Evolutionary conservation across 768 basidiomycete species (phyloP).

Genomic region (Boletus vinaceobasis): DNA sequence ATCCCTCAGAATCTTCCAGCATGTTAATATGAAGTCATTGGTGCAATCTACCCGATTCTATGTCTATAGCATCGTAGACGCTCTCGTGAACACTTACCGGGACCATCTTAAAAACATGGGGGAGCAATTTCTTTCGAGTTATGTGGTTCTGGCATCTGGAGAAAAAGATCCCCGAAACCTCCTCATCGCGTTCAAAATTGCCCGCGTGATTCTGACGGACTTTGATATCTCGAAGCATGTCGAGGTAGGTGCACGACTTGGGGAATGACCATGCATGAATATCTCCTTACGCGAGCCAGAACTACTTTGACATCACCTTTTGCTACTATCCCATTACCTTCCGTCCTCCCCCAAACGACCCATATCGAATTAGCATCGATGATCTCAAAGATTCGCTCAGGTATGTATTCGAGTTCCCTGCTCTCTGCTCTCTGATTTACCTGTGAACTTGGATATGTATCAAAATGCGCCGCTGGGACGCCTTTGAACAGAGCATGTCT

Average conservation of each 20-base stretch:
- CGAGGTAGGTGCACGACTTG: conserved; percentile 56
- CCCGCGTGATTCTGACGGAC: conserved; percentile 80
- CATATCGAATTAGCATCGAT: conserved; percentile 86
- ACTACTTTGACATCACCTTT: conserved; percentile 91
- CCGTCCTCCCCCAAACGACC: conserved; percentile 89
- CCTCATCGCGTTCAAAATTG: conserved; percentile 84
- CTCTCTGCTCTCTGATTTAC: not conserved
- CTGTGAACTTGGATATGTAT: not conserved
- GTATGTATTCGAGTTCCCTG: conserved; percentile 33
- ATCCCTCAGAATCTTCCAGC: conserved; percentile 57
- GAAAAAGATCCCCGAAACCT: conserved; percentile 98
- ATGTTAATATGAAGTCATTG: conserved; percentile 79
- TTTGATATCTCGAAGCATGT: conserved; percentile 74
- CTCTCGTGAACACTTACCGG: conserved; percentile 35
- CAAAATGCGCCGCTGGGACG: not conserved
- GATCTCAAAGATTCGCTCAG: conserved; percentile 74
- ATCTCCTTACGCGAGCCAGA: conserved; percentile 41
- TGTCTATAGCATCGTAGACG: conserved; percentile 80
- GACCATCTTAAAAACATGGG: conserved; percentile 71
- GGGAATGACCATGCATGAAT: not conserved
- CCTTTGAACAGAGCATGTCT: conserved; percentile 56
- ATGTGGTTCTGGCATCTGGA: conserved; percentile 80
- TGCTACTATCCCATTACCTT: conserved; percentile 99
- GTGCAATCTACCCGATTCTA: conserved; percentile 78
- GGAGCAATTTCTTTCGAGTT: conserved; percentile 68